A percentile compares a stretch with the other conserved stretches of the same genome.
phyloP scores from a whole-genome alignment of 306 rosid genomes.

The Glycine latifolia region DNA sequence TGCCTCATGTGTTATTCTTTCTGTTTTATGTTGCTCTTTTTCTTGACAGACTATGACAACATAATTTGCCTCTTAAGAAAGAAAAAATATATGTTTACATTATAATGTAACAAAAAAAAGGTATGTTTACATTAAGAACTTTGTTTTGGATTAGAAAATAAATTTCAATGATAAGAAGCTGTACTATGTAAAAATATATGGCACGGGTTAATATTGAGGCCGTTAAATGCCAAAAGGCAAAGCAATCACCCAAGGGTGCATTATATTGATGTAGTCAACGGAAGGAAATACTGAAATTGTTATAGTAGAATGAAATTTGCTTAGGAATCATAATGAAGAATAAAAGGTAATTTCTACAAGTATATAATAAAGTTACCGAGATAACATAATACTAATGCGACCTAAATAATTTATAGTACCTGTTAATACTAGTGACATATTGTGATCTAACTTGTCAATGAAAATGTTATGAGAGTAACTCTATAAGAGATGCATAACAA shows the following conservation, averaged over 20 bases:
- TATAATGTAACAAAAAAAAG: neutral
- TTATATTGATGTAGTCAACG: neutral
- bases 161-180: neutral
- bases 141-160: neutral
- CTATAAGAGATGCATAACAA: too few relatives aligned
- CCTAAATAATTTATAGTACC: neutral
- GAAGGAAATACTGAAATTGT: neutral
- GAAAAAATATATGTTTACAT: neutral
- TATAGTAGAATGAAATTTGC: neutral
- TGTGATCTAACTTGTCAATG: too few relatives aligned
- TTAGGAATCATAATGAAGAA: neutral
- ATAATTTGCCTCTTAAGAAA: neutral
- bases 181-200: neutral
- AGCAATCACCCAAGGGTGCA: neutral
- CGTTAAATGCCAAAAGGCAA: neutral
- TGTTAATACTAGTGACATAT: too few relatives aligned
- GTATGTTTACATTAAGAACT: neutral
- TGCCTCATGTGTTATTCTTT: neutral
- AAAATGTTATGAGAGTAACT: too few relatives aligned
- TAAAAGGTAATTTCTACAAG: neutral
- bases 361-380: neutral
- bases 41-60: constrained; percentile 30
- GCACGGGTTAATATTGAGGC: neutral
- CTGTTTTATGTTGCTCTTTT: constrained; percentile 35
- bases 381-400: neutral